These are phyloP conservation scores for Corchorus olitorius DNA, from an alignment of 345 rosid genomes.

Conservation along the genomic window DNA sequence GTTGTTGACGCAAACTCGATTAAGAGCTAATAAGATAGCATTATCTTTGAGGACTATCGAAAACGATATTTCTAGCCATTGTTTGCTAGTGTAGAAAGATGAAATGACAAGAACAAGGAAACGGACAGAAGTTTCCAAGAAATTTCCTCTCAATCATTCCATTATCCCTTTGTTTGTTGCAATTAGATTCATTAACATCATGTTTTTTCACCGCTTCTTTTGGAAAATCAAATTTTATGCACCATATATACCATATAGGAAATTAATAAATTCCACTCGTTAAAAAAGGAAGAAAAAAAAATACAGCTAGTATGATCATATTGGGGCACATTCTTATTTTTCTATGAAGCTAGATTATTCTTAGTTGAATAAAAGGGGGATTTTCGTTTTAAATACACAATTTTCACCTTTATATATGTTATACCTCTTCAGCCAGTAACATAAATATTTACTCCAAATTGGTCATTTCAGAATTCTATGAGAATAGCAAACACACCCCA, in stretches of 20 bases:
- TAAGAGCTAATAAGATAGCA: no score
- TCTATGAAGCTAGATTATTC: neutral
- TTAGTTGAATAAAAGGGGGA: neutral
- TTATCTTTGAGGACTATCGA: no score
- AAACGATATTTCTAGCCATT: neutral
- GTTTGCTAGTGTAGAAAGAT: neutral
- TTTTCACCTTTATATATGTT: neutral
- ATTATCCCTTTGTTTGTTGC: neutral
- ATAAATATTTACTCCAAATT: neutral
- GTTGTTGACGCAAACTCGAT: no score
- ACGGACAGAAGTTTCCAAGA: conserved; percentile 18
- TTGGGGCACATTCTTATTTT: no score
- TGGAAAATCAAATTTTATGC: neutral
- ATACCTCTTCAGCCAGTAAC: neutral
- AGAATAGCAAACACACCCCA: neutral
- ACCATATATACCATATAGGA: no score
- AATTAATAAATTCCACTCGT: neutral
- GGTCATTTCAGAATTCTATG: neutral
- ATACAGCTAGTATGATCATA: no score
- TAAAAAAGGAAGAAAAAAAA: neutral
- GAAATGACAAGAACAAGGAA: conserved; percentile 17
- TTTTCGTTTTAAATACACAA: neutral
- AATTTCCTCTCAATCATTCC: conserved; percentile 23
- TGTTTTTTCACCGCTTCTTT: neutral
- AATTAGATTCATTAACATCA: neutral